Percentiles rank a stretch among this genome's conserved stretches.
Conservation (phyloP, 1,139 yeast species). For the Taphrina pruni region DNA sequence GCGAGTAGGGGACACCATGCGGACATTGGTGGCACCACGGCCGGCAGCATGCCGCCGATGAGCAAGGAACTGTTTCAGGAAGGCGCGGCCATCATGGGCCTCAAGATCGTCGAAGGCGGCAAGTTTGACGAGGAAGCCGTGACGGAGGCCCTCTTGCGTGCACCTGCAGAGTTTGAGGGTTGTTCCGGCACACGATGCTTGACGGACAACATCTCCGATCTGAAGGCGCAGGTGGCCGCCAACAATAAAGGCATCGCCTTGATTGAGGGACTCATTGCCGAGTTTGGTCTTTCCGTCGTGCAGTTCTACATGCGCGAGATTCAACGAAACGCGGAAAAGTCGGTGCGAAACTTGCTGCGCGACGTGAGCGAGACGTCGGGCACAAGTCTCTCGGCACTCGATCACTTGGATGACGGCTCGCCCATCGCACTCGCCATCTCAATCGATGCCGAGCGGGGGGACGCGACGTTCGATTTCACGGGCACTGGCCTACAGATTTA, state of each 20-base stretch:
- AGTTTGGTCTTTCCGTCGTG: constrained; percentile 60
- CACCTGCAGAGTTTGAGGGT: constrained; percentile 63
- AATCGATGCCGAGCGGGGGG: constrained; percentile 57
- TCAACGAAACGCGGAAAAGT: constrained; percentile 64
- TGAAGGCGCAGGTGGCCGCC: constrained; percentile 72
- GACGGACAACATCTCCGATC: constrained; percentile 65
- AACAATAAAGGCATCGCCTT: constrained; percentile 67
- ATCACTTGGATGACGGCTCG: constrained; percentile 69
- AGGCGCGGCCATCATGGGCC: constrained; percentile 66
- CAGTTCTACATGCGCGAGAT: constrained; percentile 67
- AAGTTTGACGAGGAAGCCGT: constrained; percentile 62
- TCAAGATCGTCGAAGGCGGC: constrained; percentile 63
- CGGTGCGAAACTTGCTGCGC: constrained; percentile 59
- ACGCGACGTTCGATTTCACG: constrained; percentile 62
- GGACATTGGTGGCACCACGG: constrained; percentile 69
- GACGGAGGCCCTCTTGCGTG: constrained; percentile 57
- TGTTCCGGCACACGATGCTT: constrained; percentile 67
- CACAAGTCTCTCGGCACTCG: constrained; percentile 57
- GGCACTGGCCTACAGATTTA: constrained; percentile 68
- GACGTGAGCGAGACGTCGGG: constrained; percentile 52
- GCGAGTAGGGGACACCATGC: constrained; percentile 74
- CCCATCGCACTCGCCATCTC: constrained; percentile 58
- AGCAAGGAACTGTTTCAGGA: constrained; percentile 67
- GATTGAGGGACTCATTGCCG: constrained; percentile 58
- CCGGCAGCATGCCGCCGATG: constrained; percentile 71